phyloP scores from a whole-genome alignment of 2,329 filamentous ascomycete genomes.

The Aspergillus cejpii region DNA sequence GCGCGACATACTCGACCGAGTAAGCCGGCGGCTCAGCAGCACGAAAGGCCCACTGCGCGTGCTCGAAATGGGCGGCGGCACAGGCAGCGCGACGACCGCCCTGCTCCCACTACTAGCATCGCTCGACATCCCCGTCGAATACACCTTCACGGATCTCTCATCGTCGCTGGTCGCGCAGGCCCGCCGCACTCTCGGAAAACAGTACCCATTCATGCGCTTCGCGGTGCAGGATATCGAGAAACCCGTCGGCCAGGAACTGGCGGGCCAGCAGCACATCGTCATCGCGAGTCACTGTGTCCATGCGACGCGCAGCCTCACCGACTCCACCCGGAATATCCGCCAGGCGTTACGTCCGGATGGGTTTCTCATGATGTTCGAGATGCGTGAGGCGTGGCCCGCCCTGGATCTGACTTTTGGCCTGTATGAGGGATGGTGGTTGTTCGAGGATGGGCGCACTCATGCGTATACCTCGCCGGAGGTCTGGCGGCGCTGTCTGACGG shows the following conservation, averaged over 20 bases:
- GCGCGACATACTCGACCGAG: background rate
- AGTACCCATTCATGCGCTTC: conserved; percentile 24
- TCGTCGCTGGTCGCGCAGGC: conserved; percentile 32
- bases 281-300: conserved; percentile 35
- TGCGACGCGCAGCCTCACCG: conserved; percentile 28
- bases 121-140: conserved; percentile 29
- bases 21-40: conserved; percentile 7
- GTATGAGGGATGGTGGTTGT: conserved; percentile 37
- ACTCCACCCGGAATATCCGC: conserved; percentile 23
- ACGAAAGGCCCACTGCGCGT: conserved; percentile 30
- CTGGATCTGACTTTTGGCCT: conserved; percentile 33
- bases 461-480: conserved; percentile 18
- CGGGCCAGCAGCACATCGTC: conserved; percentile 27
- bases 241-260: conserved; percentile 14
- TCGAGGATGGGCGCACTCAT: conserved; percentile 34
- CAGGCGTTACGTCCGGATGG: conserved; percentile 26
- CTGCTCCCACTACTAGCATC: conserved; percentile 24
- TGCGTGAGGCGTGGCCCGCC: conserved; percentile 24
- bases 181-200: conserved; percentile 22
- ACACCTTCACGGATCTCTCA: conserved; percentile 39
- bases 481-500: conserved; percentile 26
- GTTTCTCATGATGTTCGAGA: conserved; percentile 30
- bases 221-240: conserved; percentile 28
- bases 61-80: conserved; percentile 39
- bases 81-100: conserved; percentile 33